Conservation (phyloP, 306 rosid species). For the Gastrolobium villosum region DNA sequence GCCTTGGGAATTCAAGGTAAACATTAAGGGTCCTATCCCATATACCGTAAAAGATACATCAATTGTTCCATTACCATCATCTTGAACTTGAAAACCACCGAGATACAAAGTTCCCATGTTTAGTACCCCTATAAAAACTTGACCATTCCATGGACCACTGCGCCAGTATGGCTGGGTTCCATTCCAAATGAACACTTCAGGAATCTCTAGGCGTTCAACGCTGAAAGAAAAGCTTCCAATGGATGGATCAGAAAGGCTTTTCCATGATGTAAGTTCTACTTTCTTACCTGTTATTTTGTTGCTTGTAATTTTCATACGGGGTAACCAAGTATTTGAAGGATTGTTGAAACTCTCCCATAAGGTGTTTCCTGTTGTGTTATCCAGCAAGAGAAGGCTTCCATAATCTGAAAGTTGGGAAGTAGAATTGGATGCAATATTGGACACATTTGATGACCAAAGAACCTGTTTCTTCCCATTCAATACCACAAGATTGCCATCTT, state of each 20-base stretch:
- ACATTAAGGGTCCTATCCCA: not conserved
- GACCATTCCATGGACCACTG: no score
- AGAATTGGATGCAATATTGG: conserved; percentile 31
- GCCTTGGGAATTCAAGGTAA: conserved; percentile 42
- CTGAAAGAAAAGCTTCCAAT: no score
- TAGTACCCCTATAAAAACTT: no score
- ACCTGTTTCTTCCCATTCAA: conserved; percentile 40
- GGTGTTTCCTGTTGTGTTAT: not conserved
- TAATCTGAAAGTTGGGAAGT: conserved; percentile 41
- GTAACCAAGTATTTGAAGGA: conserved; percentile 46
- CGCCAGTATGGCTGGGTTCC: no score
- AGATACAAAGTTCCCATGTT: no score
- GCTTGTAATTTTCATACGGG: conserved; percentile 23
- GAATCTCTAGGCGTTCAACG: no score
- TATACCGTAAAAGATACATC: not conserved
- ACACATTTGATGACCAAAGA: conserved; percentile 52
- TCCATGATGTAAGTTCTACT: no score
- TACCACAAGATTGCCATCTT: conserved; percentile 53
- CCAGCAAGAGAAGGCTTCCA: conserved; percentile 58
- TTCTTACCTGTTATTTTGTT: not conserved
- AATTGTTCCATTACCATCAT: not conserved
- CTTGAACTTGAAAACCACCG: no score
- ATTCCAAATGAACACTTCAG: no score
- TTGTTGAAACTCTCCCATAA: conserved; percentile 58
- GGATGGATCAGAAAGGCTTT: no score